These are phyloP conservation scores for Trypanosoma lewisi DNA, from an alignment of 208 protist genomes.

Conservation along the genomic window DNA sequence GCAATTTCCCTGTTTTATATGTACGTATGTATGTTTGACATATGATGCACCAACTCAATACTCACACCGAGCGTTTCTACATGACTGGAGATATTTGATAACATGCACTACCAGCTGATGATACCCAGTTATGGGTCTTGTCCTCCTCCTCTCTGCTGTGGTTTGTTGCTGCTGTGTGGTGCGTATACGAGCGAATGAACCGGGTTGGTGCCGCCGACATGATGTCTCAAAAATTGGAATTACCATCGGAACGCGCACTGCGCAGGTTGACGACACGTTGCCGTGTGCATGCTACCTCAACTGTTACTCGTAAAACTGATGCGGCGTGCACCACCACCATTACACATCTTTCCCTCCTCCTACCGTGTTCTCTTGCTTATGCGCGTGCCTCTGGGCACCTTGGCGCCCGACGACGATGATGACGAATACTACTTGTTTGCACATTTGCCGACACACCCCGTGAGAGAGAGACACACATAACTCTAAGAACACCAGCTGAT, in stretches of 20 bases:
- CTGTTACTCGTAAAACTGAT: slow-evolving; percentile 32
- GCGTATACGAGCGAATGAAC: neutral
- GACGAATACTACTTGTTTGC: too few relatives aligned
- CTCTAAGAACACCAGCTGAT: neutral
- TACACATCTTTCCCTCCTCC: too few relatives aligned
- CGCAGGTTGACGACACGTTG: slow-evolving; percentile 18
- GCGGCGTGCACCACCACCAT: too few relatives aligned
- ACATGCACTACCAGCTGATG: slow-evolving; percentile 35
- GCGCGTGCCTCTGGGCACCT: neutral
- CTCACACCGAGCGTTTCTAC: slow-evolving; percentile 27
- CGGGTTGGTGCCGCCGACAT: neutral
- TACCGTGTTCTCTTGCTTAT: too few relatives aligned
- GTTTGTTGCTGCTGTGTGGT: neutral
- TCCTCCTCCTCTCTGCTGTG: neutral
- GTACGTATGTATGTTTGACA: too few relatives aligned
- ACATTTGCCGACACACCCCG: too few relatives aligned
- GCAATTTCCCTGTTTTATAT: neutral
- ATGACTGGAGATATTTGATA: slow-evolving; percentile 17
- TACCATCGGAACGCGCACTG: slow-evolving; percentile 24
- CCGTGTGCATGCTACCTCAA: slow-evolving; percentile 28
- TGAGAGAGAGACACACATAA: neutral
- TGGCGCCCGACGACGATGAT: too few relatives aligned
- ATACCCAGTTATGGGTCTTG: neutral
- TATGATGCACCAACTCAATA: slow-evolving; percentile 33
- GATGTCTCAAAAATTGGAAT: slow-evolving; percentile 27